Conservation (phyloP, 495 filamentous ascomycete species). For the Aspergillus hancockii region DNA sequence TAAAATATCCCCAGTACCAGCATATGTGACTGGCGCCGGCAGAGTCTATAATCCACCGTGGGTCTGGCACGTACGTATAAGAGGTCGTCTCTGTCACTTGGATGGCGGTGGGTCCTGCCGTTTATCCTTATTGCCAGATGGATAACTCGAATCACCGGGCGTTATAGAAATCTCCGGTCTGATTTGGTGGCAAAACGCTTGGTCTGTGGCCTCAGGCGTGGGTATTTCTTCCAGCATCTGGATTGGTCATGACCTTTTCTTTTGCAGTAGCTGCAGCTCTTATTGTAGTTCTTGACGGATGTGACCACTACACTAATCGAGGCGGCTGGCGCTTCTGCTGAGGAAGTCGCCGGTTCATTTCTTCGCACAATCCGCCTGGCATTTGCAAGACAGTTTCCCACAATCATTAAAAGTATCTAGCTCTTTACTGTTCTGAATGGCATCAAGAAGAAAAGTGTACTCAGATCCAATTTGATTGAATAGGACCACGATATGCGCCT, state of each 20-base stretch:
- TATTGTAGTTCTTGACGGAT: no score
- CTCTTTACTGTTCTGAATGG: slow-evolving; percentile 15
- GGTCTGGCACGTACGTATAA: slow-evolving; percentile 19
- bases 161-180: slow-evolving; percentile 11
- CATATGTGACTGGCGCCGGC: slow-evolving; percentile 21
- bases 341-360: slow-evolving; percentile 4
- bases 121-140: slow-evolving; percentile 17
- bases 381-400: slow-evolving; percentile 11
- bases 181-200: slow-evolving; percentile 8
- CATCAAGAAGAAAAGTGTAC: slow-evolving; percentile 14
- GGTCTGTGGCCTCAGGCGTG: neutral
- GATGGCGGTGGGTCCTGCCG: slow-evolving; percentile 9
- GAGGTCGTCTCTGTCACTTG: slow-evolving; percentile 15
- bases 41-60: slow-evolving; percentile 22
- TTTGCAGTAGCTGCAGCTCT: slow-evolving; percentile 18
- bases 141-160: slow-evolving; percentile 16
- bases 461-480: slow-evolving; percentile 16
- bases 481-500: slow-evolving; percentile 11
- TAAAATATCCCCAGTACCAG: slow-evolving; percentile 20
- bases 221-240: slow-evolving; percentile 16
- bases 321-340: slow-evolving; percentile 5
- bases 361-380: slow-evolving; percentile 9
- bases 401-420: slow-evolving; percentile 2
- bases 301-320: slow-evolving; percentile 9
- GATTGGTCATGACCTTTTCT: slow-evolving; percentile 14